Evolutionary conservation across 1,284 basidiomycete species (phyloP).

Genomic region (Thecaphora thlaspeos): DNA sequence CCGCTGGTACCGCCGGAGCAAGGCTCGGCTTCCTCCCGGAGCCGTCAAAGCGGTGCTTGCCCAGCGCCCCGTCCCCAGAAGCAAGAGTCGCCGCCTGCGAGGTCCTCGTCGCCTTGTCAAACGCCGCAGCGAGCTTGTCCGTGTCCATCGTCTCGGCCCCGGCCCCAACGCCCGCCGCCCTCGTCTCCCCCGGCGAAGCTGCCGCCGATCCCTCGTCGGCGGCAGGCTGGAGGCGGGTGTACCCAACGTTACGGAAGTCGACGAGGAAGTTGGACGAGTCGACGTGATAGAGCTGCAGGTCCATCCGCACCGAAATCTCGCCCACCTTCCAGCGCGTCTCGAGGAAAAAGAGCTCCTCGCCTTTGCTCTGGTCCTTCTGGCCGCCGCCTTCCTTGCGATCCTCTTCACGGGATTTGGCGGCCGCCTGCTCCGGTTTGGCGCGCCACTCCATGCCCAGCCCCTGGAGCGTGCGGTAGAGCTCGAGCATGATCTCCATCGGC

Average conservation of each 20-base stretch:
- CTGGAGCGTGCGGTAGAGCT: conserved; percentile 91
- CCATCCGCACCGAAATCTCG: conserved; percentile 69
- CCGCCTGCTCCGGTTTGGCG: conserved; percentile 37
- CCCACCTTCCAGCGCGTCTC: conserved; percentile 87
- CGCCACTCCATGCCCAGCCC: conserved; percentile 95
- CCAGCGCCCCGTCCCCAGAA: conserved; percentile 15
- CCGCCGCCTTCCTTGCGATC: conserved; percentile 57
- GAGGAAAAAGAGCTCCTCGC: conserved; percentile 78
- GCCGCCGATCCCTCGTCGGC: neutral
- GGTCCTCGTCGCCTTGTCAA: conserved; percentile 23
- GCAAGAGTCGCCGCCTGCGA: conserved; percentile 16
- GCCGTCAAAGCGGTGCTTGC: conserved; percentile 18
- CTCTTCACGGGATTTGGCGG: conserved; percentile 10
- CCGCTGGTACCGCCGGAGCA: conserved; percentile 58
- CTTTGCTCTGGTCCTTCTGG: conserved; percentile 60
- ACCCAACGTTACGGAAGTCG: conserved; percentile 95
- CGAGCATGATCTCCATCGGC: conserved; percentile 98
- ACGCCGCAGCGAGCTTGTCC: conserved; percentile 21
- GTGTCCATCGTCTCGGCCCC: conserved; percentile 1
- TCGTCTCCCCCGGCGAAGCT: conserved; percentile 1
- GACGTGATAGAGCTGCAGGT: conserved; percentile 92
- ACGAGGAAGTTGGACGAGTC: conserved; percentile 95
- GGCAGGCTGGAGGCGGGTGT: conserved; percentile 65
- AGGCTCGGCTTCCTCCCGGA: conserved; percentile 31
- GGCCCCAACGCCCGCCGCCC: neutral